Evolutionary conservation across 2,329 filamentous ascomycete genomes (phyloP), one percentile per base, ranked within the genome.

Genomic region (Macrophomina tecta): DNA sequence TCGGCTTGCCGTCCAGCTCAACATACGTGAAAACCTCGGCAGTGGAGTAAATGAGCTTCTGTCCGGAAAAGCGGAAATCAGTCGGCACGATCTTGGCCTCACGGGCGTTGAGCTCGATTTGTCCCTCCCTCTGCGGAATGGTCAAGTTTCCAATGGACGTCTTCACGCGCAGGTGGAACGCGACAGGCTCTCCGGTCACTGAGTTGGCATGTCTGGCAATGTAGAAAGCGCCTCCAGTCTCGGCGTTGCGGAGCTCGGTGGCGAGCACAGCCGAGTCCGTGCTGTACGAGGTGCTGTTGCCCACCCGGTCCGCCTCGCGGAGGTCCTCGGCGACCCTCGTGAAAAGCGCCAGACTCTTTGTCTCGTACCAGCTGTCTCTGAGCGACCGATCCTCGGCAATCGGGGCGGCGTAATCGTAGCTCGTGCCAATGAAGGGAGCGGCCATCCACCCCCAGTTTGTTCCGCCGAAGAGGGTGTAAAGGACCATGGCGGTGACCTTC

Each of bases 401-500:
- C 0, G 87, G 86, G 3, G 86, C 84, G 5, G 84, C 87, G 73
- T 90, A 90, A 72, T 90, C 87, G 70, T 90, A 90, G 49, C 85
- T 88, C 4, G 84, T 86, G 1, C 83, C 86, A 45, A 87, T 86
- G 1, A 86, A 83, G 0, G 87, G 86, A 5, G 83, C 82, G 14
- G 86, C 84, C 42, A 88, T 77, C 60, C 83, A 84, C 5, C 87
- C 87, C 87, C 86, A 89, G 69, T 86, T 89, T 0, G 87, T 90
- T 3, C 88, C 88, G 5, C 88, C 88, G 63, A 84, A 90, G 63
- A 88, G 77, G 86, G 90, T 90, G 73, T 90, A 90, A 1, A 90
- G 74, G 32, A 83, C 87, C 65, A 89, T 82, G 0, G 85, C 86
- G 0, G 85, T 87, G 3, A 89, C 82, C 1, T 85, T 81, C 70